A percentile compares a stretch with the other conserved stretches of the same genome.
Conservation (phyloP, 306 rosid genomes). For the Malus sylvestris region DNA sequence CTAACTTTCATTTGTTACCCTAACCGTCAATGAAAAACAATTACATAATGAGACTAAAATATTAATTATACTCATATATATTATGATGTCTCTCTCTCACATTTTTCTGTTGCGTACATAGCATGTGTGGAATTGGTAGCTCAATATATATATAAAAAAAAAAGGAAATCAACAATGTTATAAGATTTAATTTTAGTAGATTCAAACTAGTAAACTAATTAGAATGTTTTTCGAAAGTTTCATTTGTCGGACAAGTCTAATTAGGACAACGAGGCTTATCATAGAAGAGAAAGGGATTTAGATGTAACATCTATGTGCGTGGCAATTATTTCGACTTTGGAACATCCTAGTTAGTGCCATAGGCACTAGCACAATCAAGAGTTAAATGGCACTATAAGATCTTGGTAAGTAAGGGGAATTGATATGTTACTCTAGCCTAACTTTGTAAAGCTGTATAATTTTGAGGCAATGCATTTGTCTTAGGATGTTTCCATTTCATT, state of each 20-base stretch:
- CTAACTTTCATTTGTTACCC: too few relatives aligned
- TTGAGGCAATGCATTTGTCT: constrained; percentile 35
- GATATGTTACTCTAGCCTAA: constrained; percentile 18
- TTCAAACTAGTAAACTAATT: not conserved
- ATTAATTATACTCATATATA: too few relatives aligned
- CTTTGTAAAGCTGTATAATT: constrained; percentile 15
- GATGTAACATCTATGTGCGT: constrained; percentile 23
- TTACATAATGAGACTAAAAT: too few relatives aligned
- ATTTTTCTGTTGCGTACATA: too few relatives aligned
- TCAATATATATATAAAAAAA: not conserved
- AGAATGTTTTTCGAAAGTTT: not conserved
- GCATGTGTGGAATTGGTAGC: not conserved
- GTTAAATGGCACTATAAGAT: constrained; percentile 18
- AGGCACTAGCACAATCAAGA: constrained; percentile 33
- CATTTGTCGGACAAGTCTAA: not conserved
- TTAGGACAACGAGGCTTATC: not conserved
- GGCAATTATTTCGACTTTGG: constrained; percentile 38
- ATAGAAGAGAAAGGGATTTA: constrained; percentile 15
- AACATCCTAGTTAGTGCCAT: constrained; percentile 43
- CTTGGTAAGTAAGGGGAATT: constrained; percentile 31
- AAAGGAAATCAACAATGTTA: not conserved
- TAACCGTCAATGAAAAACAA: too few relatives aligned
- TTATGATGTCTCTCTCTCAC: too few relatives aligned
- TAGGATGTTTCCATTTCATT: constrained; percentile 36
- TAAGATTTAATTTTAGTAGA: not conserved